These are phyloP conservation scores for Zymoseptoria crescenta DNA, from an alignment of 2,329 filamentous ascomycete species.

Conservation along the genomic window DNA sequence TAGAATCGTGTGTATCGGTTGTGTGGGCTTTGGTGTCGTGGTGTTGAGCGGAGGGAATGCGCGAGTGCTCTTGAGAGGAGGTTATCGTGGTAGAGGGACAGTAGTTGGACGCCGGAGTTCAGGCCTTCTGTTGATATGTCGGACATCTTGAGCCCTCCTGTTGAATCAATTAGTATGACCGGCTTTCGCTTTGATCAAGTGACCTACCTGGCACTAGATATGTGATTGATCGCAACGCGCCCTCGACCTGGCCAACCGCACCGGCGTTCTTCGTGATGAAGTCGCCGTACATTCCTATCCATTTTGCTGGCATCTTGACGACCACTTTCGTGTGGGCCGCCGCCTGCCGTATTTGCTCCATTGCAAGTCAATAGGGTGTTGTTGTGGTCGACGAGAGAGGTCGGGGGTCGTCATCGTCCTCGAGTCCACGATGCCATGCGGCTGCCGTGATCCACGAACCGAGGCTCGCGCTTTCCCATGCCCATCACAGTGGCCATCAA, in stretches of 20 bases:
- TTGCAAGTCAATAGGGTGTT: conserved; percentile 1
- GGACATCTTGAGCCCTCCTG: conserved; percentile 78
- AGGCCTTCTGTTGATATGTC: conserved; percentile 88
- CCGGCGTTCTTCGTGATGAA: conserved; percentile 94
- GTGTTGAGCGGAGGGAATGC: conserved; percentile 45
- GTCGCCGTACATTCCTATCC: conserved; percentile 60
- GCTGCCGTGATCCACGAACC: neutral
- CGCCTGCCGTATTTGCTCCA: conserved; percentile 24
- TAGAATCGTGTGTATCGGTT: conserved; percentile 58
- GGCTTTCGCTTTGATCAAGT: neutral
- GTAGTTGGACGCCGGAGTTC: conserved; percentile 73
- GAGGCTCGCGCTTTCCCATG: no score
- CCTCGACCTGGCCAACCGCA: conserved; percentile 92
- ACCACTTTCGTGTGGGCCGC: conserved; percentile 24
- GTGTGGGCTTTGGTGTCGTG: conserved; percentile 44
- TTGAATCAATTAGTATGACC: conserved; percentile 17
- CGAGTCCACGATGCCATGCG: no score
- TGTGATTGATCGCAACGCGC: conserved; percentile 80
- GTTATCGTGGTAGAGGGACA: conserved; percentile 87
- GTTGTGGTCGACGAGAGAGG: neutral
- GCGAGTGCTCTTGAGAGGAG: conserved; percentile 62
- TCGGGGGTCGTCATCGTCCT: neutral
- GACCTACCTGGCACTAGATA: conserved; percentile 80
- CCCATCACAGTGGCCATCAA: no score
- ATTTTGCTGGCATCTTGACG: conserved; percentile 26